Evolutionary conservation across 2,329 filamentous ascomycete genomes (phyloP).

Genomic region (Alternaria brassicae): DNA sequence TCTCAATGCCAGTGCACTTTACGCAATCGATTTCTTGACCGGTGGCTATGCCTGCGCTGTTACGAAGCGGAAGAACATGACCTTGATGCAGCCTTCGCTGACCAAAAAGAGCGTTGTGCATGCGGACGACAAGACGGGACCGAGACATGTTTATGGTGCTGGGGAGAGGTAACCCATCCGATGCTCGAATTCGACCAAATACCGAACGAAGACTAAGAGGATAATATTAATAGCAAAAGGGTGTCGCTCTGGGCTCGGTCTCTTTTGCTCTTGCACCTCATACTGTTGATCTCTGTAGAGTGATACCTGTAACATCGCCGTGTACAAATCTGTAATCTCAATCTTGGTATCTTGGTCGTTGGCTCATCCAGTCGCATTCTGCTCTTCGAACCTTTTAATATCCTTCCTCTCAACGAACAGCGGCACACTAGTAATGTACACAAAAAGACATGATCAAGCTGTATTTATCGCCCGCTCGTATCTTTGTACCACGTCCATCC

Average conservation of each 20-base stretch:
- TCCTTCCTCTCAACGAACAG: background rate
- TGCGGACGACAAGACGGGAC: slow-evolving; percentile 15
- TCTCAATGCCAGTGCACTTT: slow-evolving; percentile 27
- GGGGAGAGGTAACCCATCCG: slow-evolving; percentile 15
- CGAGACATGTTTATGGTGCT: slow-evolving; percentile 28
- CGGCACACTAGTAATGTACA: too few relatives aligned
- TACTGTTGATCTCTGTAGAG: background rate
- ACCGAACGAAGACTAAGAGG: background rate
- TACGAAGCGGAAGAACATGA: slow-evolving; percentile 22
- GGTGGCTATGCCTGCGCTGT: slow-evolving; percentile 35
- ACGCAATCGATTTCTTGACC: slow-evolving; percentile 25
- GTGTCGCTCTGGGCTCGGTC: background rate
- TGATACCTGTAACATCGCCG: background rate
- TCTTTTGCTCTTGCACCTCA: background rate
- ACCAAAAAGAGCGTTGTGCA: slow-evolving; percentile 6
- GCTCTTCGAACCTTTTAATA: background rate
- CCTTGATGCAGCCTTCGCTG: slow-evolving; percentile 5
- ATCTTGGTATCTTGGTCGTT: background rate
- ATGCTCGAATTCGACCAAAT: background rate
- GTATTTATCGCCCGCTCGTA: background rate
- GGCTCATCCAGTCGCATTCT: background rate
- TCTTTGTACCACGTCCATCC: background rate
- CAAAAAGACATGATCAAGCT: background rate
- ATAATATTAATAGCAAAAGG: background rate
- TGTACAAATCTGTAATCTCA: background rate